Base-by-base conservation (phyloP, 345 rosid genomes). In the Eucalyptus erythrocorys region DNA sequence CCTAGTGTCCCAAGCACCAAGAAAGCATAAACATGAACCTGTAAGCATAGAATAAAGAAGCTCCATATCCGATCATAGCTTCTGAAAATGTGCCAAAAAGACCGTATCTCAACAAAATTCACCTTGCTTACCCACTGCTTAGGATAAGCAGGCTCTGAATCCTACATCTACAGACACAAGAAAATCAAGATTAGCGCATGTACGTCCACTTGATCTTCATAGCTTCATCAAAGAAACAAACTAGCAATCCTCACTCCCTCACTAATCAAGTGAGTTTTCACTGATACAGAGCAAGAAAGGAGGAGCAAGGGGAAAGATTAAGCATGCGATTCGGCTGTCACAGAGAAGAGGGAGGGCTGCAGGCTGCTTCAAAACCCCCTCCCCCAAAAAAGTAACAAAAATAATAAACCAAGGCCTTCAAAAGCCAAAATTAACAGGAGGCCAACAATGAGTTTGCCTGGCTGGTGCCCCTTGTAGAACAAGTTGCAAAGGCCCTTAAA, bases 51-150 rank as follows among this genome's bases (percentile, higher is more conserved):
- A 92, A 97, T 97, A 87, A 94, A 95, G 92, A 98, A 98, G 89
- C 96, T 94, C 99, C 99, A 98, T 99, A 98, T 97, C 79, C 99
- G 97, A 93, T 97, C 99, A 86, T 95, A 98, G 94, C 99, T 98
- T 92, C 99, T 96, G 91, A 98, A 98, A 88, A 97, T 89, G 93
- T 98, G 99, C 98, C 97, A 97, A 92, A 97, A 98, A 37, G 99
- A 92, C 55, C 99, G 97, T 88, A 98, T 97, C 93, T 98, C 99
- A 89, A 98, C 99, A 89, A 98, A 97, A 91, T 98, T 97, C 88
- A 95, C 99, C 91, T 98, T 98, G 49, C 99, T 97, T 87, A 95
- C 94, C 99, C 99, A 96, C 68, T 94, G 93, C 91, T 96, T 95
- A 88, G 87, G 91, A 79, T 87, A 90, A 88, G 92, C 85, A 88